Evolutionary conservation across 345 rosid genomes (phyloP), one percentile per base, ranked within the genome.

Genomic region (Clausena lansium): DNA sequence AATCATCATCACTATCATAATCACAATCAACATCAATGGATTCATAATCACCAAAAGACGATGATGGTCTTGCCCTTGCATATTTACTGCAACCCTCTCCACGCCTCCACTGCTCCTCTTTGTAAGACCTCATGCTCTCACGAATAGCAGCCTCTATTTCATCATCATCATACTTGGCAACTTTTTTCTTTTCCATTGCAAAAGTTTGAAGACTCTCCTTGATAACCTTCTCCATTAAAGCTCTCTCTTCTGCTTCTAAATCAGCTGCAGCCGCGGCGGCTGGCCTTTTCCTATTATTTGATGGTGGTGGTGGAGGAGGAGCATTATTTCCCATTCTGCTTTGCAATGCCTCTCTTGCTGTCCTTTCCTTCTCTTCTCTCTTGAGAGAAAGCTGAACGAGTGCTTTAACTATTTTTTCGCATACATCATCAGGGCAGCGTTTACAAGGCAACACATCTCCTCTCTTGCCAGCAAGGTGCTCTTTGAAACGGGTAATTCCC

Each of bases 1-100:
- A n/a, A 39, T 67, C 71, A 41, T 28, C 6, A 24, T 67, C 71
- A 41, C 54, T 67, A 24, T 36, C 47, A 33, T 35, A 35, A 9
- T 65, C 45, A 7, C 8, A 9, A 33, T 66, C 70, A 36, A 66
- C 28, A 22, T 66, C 70, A 20, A n/a, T 32, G 14, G 27, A n/a
- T 17, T 65, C 69, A 65, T 65, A 19, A 14, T 66, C 17, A 3
- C 25, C 50, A 22, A 35, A 45, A 45, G 50, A 8, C 9, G 50
- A 66, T 38, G 50, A 15, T 5, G 57, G 17, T 4, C 70, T 39
- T 30, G 67, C 32, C 36, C 35, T 30, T 30, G 67, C 20, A 63
- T 63, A 17, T 25, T 30, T n/a, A 33, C 65, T 72, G 28, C 76
- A 20, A 24, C 76, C 77, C 68, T 74, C 77, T 36, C 77, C 77